Conservation (phyloP, 208 protist species). For the Jaenimonas drosophilae region DNA sequence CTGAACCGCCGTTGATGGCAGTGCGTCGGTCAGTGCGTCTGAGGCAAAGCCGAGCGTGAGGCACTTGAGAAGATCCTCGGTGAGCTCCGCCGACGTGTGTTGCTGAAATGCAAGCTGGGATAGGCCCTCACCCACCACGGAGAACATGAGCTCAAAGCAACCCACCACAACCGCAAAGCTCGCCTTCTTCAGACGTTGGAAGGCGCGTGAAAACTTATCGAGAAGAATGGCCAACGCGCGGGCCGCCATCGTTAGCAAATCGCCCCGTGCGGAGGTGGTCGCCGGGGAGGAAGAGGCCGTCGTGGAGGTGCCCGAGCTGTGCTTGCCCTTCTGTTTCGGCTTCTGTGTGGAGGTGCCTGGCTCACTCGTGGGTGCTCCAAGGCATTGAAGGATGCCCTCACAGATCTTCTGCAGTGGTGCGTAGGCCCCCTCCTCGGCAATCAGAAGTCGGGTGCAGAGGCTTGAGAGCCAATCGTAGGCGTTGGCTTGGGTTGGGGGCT, state of each 20-base stretch:
- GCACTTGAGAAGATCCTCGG: conserved; percentile 71
- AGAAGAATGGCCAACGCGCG: conserved; percentile 56
- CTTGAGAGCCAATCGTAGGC: conserved; percentile 34
- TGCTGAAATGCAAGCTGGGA: conserved; percentile 21
- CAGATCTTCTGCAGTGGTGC: conserved; percentile 18
- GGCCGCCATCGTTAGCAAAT: conserved; percentile 59
- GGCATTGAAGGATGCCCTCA: conserved; percentile 11
- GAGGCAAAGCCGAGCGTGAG: conserved; percentile 27
- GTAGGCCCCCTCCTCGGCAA: conserved; percentile 16
- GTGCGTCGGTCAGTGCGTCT: conserved; percentile 8
- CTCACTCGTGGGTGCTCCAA: too few species aligned
- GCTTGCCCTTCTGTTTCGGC: too few species aligned
- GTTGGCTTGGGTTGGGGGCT: not conserved
- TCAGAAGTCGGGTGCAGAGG: conserved; percentile 36
- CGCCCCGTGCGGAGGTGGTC: too few species aligned
- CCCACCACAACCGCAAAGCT: conserved; percentile 4
- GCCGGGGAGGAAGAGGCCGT: too few species aligned
- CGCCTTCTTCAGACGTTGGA: conserved; percentile 5
- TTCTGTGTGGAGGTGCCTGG: too few species aligned
- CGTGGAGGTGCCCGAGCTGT: too few species aligned
- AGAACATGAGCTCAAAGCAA: conserved; percentile 17
- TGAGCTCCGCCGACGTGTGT: conserved; percentile 41
- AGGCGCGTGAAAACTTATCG: conserved; percentile 36
- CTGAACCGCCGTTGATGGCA: conserved; percentile 42
- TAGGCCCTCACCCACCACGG: conserved; percentile 8